Conservation (phyloP, 768 basidiomycete species). For the Melanogaster broomeanus region DNA sequence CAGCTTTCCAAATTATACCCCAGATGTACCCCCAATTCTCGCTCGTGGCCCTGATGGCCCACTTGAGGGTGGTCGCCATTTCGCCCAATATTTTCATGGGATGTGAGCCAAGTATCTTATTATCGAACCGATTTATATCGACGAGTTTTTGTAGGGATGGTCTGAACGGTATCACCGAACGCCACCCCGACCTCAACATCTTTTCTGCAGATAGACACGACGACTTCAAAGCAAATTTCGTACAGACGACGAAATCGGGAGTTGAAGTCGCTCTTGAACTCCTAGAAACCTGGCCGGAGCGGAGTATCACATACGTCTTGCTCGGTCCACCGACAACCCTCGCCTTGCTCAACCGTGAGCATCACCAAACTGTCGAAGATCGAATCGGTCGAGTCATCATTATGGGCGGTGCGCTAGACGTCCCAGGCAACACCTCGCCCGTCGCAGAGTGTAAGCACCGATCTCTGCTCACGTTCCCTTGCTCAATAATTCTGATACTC, state of each 20-base stretch:
- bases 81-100: constrained; percentile 86
- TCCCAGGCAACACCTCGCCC: constrained; percentile 84
- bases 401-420: constrained; percentile 94
- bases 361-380: constrained; percentile 52
- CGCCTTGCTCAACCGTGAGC: constrained; percentile 58
- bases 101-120: constrained; percentile 41
- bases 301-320: constrained; percentile 68
- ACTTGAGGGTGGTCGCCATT: constrained; percentile 68
- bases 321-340: constrained; percentile 83
- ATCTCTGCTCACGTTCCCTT: not conserved
- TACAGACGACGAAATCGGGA: constrained; percentile 46
- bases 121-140: constrained; percentile 1
- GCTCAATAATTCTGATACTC: not conserved
- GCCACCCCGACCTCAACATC: constrained; percentile 65
- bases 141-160: constrained; percentile 56
- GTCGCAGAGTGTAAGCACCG: constrained; percentile 74
- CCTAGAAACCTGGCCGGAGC: constrained; percentile 48
- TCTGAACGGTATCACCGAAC: constrained; percentile 55
- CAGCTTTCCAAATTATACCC: constrained; percentile 66
- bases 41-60: constrained; percentile 66
- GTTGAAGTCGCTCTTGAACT: constrained; percentile 57
- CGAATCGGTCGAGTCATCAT: constrained; percentile 75
- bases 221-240: constrained; percentile 45
- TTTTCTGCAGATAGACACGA: constrained; percentile 5
- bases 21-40: constrained; percentile 56